Evolutionary conservation across 345 rosid species (phyloP).

Genomic region (Camelina sativa): DNA sequence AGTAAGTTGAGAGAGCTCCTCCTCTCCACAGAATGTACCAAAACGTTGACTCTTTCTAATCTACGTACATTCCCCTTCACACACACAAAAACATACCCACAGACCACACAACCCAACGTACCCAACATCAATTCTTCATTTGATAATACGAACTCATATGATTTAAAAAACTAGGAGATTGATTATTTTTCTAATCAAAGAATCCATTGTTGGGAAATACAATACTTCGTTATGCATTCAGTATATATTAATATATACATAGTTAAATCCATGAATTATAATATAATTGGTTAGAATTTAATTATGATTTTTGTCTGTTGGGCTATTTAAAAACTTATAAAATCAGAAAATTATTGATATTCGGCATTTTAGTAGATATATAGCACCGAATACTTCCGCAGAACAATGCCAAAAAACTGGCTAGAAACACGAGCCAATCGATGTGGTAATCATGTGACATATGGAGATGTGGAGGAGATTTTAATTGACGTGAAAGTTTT

Average conservation of each 20-base stretch:
- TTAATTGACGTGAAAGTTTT: slow-evolving; percentile 12
- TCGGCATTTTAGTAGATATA: background rate
- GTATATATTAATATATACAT: too few relatives aligned
- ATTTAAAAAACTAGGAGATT: background rate
- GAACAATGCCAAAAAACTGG: slow-evolving; percentile 10
- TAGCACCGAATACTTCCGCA: background rate
- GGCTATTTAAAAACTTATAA: background rate
- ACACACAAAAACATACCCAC: background rate
- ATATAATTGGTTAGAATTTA: too few relatives aligned
- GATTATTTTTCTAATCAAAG: background rate
- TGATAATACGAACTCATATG: background rate
- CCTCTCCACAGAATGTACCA: slow-evolving; percentile 26
- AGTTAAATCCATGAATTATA: too few relatives aligned
- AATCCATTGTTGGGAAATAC: background rate
- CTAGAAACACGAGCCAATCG: slow-evolving; percentile 29
- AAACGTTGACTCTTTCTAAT: slow-evolving; percentile 41
- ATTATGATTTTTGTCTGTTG: too few relatives aligned
- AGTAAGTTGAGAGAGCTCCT: slow-evolving; percentile 25
- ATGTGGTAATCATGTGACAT: slow-evolving; percentile 39
- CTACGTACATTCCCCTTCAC: slow-evolving; percentile 28
- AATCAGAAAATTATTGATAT: background rate
- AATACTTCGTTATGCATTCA: too few relatives aligned
- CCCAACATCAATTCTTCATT: slow-evolving; percentile 1
- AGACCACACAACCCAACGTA: background rate
- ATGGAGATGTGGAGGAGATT: slow-evolving; percentile 30